Base-by-base conservation (phyloP, 2,329 filamentous ascomycete species). In the Colletotrichum abscissum region DNA sequence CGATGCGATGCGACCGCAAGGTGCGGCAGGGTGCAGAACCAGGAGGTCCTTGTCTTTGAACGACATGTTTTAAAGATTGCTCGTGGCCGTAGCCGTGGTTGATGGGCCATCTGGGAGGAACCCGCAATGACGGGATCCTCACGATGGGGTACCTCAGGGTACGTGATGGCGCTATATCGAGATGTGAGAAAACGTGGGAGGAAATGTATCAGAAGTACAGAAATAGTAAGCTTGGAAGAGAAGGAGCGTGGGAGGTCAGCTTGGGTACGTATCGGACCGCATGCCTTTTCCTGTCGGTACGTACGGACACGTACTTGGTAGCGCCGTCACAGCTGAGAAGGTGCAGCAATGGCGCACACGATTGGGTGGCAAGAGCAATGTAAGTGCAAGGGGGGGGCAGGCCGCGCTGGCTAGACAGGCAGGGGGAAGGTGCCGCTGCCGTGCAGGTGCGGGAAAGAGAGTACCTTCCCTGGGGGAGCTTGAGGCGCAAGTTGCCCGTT, bases 401-500 rank as follows among this genome's bases (percentile, higher is more conserved):
- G 30, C 9, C 30, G 30, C 30, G 12, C 33, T 35, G 33, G 5
- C 33, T 35, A 4, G 33, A 35, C 33, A 3, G 19, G 19, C 42
- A 49, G 19, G 42, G 42, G 42, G 42, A 49, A 22, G 42, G 42
- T 49, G 42, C 42, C 19, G 42, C 42, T 49, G 42, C 42, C 8
- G 14, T 24, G 49, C 16, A 64, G 62, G 49, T 52, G 46, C 62
- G 30, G 28, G 22, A 24, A 7, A 42, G 38, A 42, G 38, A 42
- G 38, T 0, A 19, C 38, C 38, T 42, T 5, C 38, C 38, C 38
- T 42, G 16, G 38, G 35, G 38, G 26, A 57, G 55, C 26, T 28
- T 19, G 33, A 19, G 33, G 46, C 24, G 5, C 54, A 28, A 16
- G 22, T 56, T 5, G 12, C n/a, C 24, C 68, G 81, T 82, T 82